These are phyloP conservation scores for Bacterosira constricta DNA, from an alignment of 108 stramenopile species.

Conservation along the genomic window DNA sequence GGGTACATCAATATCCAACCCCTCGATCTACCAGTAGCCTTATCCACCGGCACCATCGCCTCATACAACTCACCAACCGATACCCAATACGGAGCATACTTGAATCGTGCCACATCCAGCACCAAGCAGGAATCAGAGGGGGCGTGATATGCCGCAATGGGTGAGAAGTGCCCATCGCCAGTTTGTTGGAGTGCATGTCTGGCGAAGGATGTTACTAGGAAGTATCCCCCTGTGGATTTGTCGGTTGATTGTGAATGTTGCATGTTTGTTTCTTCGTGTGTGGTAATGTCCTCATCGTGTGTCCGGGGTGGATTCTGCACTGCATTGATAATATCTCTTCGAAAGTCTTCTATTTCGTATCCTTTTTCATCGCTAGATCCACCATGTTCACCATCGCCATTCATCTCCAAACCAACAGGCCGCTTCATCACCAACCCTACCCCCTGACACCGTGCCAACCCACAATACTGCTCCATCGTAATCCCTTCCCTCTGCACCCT, in stretches of 20 bases:
- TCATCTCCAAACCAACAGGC: constrained; percentile 20
- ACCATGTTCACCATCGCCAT: background rate
- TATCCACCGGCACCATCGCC: constrained; percentile 64
- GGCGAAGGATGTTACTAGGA: constrained; percentile 76
- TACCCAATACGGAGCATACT: constrained; percentile 95
- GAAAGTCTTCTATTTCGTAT: constrained; percentile 57
- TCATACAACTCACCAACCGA: constrained; percentile 55
- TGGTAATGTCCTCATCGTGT: constrained; percentile 19
- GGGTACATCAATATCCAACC: constrained; percentile 83
- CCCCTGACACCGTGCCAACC: constrained; percentile 79
- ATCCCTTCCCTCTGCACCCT: constrained; percentile 72
- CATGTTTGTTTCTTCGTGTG: constrained; percentile 20
- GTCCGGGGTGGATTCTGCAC: constrained; percentile 33
- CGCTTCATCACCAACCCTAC: constrained; percentile 58
- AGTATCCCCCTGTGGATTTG: constrained; percentile 20
- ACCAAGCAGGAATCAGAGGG: constrained; percentile 59
- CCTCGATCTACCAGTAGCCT: constrained; percentile 52
- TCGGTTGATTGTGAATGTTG: constrained; percentile 9
- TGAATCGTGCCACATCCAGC: constrained; percentile 50
- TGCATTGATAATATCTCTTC: constrained; percentile 54
- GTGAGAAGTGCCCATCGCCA: constrained; percentile 95
- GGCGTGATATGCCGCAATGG: constrained; percentile 81
- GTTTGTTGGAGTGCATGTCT: constrained; percentile 83
- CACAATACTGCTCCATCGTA: constrained; percentile 68
- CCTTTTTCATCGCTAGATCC: background rate